Evolutionary conservation across 2,329 filamentous ascomycete genomes (phyloP).

Genomic region (Dactylellina cionopaga): DNA sequence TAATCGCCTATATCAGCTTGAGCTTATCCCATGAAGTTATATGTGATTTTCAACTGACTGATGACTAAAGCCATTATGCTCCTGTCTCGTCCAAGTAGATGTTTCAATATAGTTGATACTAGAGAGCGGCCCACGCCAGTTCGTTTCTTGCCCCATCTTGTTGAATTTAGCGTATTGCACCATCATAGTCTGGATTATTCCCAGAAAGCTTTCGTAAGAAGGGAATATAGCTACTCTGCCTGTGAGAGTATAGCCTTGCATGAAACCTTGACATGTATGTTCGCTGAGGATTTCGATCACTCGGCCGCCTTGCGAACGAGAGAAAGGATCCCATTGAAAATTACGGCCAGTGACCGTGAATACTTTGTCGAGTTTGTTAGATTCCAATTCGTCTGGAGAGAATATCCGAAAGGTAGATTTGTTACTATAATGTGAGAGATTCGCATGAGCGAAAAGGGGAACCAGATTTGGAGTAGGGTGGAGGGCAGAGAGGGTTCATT

Average conservation of each 20-base stretch:
- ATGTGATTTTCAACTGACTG: constrained; percentile 60
- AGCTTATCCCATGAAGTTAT: too few species aligned
- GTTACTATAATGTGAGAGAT: constrained; percentile 61
- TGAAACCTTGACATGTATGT: constrained; percentile 69
- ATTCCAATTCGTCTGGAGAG: constrained; percentile 73
- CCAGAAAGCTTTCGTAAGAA: constrained; percentile 74
- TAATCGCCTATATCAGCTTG: too few species aligned
- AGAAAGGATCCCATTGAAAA: constrained; percentile 74
- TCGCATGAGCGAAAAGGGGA: not conserved
- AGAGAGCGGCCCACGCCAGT: constrained; percentile 68
- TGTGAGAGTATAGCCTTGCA: constrained; percentile 72
- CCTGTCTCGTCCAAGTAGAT: constrained; percentile 73
- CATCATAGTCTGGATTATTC: constrained; percentile 78
- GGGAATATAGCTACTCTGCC: constrained; percentile 72
- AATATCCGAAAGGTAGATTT: constrained; percentile 70
- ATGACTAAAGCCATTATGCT: constrained; percentile 76
- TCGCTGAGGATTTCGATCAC: constrained; percentile 75
- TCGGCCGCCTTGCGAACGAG: constrained; percentile 69
- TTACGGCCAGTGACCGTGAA: constrained; percentile 70
- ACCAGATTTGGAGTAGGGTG: not conserved
- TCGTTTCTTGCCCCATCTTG: constrained; percentile 70
- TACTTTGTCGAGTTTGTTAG: constrained; percentile 71
- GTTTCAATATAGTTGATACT: constrained; percentile 76
- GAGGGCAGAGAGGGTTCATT: not conserved
- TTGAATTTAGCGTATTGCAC: constrained; percentile 76